Conservation (phyloP, 345 rosid genomes). For the Corchorus olitorius region DNA sequence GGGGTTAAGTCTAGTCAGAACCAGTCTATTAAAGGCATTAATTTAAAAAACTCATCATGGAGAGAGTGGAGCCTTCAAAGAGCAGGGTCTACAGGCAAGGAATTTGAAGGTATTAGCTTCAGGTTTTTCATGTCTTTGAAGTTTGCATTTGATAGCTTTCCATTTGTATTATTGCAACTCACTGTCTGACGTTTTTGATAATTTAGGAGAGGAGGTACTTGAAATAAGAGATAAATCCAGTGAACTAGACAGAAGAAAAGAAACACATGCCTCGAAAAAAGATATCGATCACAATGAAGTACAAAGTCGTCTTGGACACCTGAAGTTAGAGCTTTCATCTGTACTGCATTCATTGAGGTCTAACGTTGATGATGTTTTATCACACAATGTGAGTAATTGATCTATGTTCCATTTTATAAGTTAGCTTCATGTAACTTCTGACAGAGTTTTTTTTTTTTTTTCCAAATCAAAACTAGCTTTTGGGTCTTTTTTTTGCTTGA, state of each 20-base stretch:
- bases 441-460: not conserved
- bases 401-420: conserved; percentile 8
- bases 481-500: conserved; percentile 8
- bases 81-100: conserved; percentile 53
- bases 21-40: conserved; percentile 31
- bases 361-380: conserved; percentile 37
- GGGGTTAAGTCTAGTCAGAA: conserved; percentile 26
- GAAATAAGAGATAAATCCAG: conserved; percentile 32
- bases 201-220: conserved; percentile 29
- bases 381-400: conserved; percentile 42
- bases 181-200: conserved; percentile 56
- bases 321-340: conserved; percentile 78
- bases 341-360: conserved; percentile 68
- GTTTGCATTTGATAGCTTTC: conserved; percentile 21
- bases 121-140: conserved; percentile 11
- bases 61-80: conserved; percentile 75
- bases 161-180: conserved; percentile 22
- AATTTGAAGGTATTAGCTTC: conserved; percentile 67
- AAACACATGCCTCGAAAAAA: conserved; percentile 29
- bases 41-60: conserved; percentile 50
- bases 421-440: not conserved
- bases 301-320: conserved; percentile 59
- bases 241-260: conserved; percentile 38
- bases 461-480: not conserved
- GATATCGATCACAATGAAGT: conserved; percentile 43